These are phyloP conservation scores for Aspergillus awamori DNA, from an alignment of 2,329 filamentous ascomycete genomes.

Conservation along the genomic window DNA sequence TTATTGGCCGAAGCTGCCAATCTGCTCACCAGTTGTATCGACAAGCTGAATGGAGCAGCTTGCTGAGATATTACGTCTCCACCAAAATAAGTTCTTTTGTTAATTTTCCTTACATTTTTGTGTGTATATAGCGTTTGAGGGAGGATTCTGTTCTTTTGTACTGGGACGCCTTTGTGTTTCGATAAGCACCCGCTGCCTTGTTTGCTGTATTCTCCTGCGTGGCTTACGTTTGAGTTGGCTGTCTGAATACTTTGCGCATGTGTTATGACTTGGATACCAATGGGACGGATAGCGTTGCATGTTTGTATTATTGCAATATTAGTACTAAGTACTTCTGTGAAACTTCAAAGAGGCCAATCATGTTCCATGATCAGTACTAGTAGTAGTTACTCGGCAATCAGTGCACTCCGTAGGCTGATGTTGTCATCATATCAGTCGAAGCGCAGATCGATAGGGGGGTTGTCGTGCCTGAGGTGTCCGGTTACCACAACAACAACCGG, in stretches of 20 bases:
- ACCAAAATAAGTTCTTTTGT: background rate
- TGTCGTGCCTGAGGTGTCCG: constrained; percentile 8
- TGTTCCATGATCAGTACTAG: too few species aligned
- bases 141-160: background rate
- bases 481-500: constrained; percentile 29
- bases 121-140: constrained; percentile 13
- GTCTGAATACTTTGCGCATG: constrained; percentile 1
- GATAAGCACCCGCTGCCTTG: background rate
- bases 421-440: too few species aligned
- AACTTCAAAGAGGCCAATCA: too few species aligned
- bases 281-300: background rate
- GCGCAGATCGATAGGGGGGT: background rate
- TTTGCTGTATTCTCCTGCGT: background rate
- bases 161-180: background rate
- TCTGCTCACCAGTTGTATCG: constrained; percentile 78
- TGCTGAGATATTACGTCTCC: background rate
- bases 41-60: constrained; percentile 49
- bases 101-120: constrained; percentile 4
- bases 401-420: too few species aligned
- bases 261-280: constrained; percentile 1
- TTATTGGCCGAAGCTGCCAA: constrained; percentile 83
- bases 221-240: background rate
- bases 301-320: background rate
- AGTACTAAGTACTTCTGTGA: too few species aligned
- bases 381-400: too few species aligned